A percentile compares a stretch with the other conserved stretches of the same genome.
phyloP scores from a whole-genome alignment of 768 basidiomycete genomes.

The Tricholoma bakamatsutake region DNA sequence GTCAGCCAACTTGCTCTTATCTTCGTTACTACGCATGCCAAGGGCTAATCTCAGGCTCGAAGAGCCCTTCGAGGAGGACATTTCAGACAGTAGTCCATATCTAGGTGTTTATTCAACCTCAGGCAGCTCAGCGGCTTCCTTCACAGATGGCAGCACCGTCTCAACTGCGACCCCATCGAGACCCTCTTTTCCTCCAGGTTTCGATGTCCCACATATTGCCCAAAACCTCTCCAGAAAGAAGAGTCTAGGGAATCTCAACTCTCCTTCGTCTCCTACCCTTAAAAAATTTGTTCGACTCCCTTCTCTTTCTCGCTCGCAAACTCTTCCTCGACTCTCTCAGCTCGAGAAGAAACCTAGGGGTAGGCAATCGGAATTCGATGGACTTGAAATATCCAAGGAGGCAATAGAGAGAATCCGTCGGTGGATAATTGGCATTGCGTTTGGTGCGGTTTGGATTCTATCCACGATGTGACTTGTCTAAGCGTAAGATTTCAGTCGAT shows the following conservation, averaged over 20 bases:
- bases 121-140: constrained; percentile 18
- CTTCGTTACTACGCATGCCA: constrained; percentile 6
- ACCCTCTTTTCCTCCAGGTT: constrained; percentile 10
- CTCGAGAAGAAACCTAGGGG: constrained; percentile 22
- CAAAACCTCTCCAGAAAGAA: constrained; percentile 14
- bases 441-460: constrained; percentile 39
- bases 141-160: constrained; percentile 14
- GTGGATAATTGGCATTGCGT: constrained; percentile 64
- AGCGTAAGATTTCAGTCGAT: constrained; percentile 44
- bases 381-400: constrained; percentile 42
- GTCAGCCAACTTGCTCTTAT: not conserved
- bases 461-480: not conserved
- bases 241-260: constrained; percentile 16
- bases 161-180: constrained; percentile 13
- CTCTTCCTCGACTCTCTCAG: constrained; percentile 36
- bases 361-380: constrained; percentile 29
- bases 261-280: constrained; percentile 20
- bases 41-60: constrained; percentile 16
- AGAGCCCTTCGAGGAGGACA: constrained; percentile 20
- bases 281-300: constrained; percentile 12
- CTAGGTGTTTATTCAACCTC: constrained; percentile 13
- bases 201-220: constrained; percentile 10
- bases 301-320: constrained; percentile 37
- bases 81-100: constrained; percentile 23
- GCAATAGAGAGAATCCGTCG: constrained; percentile 46